Percentiles rank a stretch among this genome's conserved stretches.
These are phyloP conservation scores for Venturia carpophila DNA, from an alignment of 2,329 filamentous ascomycete genomes.

Conservation along the genomic window DNA sequence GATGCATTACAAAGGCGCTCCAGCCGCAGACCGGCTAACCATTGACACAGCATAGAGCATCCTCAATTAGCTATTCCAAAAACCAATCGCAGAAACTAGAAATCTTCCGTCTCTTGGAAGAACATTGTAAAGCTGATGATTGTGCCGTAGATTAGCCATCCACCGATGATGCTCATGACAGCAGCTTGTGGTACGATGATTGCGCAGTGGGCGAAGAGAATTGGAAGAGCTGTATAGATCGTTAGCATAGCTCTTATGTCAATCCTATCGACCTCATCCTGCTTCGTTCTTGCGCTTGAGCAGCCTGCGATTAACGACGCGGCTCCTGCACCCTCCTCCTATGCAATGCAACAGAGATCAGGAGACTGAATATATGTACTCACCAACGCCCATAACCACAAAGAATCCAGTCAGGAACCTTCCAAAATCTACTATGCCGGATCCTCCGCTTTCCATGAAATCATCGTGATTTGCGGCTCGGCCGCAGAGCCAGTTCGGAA, in stretches of 20 bases:
- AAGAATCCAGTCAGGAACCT: slow-evolving; percentile 92
- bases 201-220: slow-evolving; percentile 77
- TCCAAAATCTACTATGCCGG: slow-evolving; percentile 83
- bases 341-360: not conserved
- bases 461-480: slow-evolving; percentile 89
- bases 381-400: slow-evolving; percentile 95
- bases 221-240: slow-evolving; percentile 61
- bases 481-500: slow-evolving; percentile 94
- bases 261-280: not conserved
- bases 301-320: not conserved
- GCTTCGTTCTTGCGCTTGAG: not conserved
- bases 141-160: slow-evolving; percentile 90
- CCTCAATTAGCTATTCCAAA: not conserved
- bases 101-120: slow-evolving; percentile 96
- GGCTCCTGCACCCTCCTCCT: not conserved
- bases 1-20: not conserved
- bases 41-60: not conserved
- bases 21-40: not conserved
- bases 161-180: slow-evolving; percentile 90
- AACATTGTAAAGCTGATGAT: slow-evolving; percentile 98
- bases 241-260: slow-evolving; percentile 11
- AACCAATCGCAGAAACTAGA: slow-evolving; percentile 43
- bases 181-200: slow-evolving; percentile 79
- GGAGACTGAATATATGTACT: slow-evolving; percentile 32
- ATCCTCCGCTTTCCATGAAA: slow-evolving; percentile 80